Base-by-base conservation (phyloP, 495 filamentous ascomycete genomes). In the Aspergillus ellipticus region DNA sequence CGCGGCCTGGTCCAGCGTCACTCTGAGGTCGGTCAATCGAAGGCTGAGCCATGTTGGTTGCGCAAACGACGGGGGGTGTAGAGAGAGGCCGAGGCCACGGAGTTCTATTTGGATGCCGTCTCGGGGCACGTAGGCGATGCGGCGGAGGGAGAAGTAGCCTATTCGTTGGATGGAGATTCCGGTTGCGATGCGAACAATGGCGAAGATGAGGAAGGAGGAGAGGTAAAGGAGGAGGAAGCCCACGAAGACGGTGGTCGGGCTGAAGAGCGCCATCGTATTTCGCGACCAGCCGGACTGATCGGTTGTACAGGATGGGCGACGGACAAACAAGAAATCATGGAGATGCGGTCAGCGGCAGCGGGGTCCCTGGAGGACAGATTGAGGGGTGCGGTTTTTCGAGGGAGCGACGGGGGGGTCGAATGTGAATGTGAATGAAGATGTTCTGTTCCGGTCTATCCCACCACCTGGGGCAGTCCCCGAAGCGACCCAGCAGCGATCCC, bases 11-110 rank as follows among this genome's bases (percentile, higher is more conserved):
- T 97, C 90, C 21, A 97, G 66, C 0, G 89, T 92, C n/a, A 97
- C 77, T 42, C 82, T 87, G 33, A 96, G 72, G 57, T 96, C 92
- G 54, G 84, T 86, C 48, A 97, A 72, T 20, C 91, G 88, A 33
- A 99, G 78, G 63, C 90, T 96, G 57, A 97, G 73, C 94, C 94
- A 99, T 71, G 95, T 97, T 47, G 94, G 92, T 68, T 97, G 92
- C 17, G 92, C 89, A 68, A 97, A 97, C 15, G 94, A 96, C 7
- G 94, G 93, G 8, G 91, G 85, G 70, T 97, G 94, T 58, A 97
- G 63, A 37, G 89, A 85, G 47, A 97, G 77, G 20, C 94, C 92
- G 37, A 97, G 76, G 41, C 91, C 90, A 35, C 94, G 85, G 41
- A 97, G 85, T 70, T 97, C 89, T 65, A 99, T 84, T 58, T 87